phyloP scores from a whole-genome alignment of 2,329 filamentous ascomycete genomes.

The Aspergillus alliaceus region DNA sequence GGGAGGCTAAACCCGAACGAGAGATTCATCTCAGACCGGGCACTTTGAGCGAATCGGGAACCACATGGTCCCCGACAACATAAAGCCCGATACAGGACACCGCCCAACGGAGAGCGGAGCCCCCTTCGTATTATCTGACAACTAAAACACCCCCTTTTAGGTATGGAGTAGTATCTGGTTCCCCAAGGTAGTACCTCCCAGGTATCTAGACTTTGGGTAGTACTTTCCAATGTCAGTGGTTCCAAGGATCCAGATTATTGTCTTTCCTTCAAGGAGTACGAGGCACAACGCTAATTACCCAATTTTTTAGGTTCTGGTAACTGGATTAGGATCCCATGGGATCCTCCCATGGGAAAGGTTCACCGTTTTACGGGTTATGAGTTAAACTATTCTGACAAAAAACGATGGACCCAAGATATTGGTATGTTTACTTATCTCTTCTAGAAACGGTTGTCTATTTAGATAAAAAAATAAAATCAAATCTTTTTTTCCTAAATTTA shows the following conservation, averaged over 20 bases:
- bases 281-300: not conserved
- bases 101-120: conserved; percentile 11
- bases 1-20: conserved; percentile 4
- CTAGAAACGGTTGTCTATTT: not conserved
- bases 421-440: not conserved
- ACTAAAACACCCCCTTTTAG: not conserved
- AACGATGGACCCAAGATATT: conserved; percentile 7
- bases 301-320: not conserved
- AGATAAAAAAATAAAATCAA: too few species aligned
- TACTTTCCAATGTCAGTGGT: conserved; percentile 1
- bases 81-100: conserved; percentile 20
- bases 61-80: conserved; percentile 22
- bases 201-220: not conserved
- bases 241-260: conserved; percentile 1
- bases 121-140: conserved; percentile 7
- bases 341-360: conserved; percentile 7
- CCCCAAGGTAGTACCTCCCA: not conserved
- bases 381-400: conserved; percentile 7
- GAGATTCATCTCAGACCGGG: conserved; percentile 5
- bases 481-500: not conserved
- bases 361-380: conserved; percentile 11
- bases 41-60: conserved; percentile 20
- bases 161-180: not conserved
- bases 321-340: conserved; percentile 6
- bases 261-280: not conserved